Evolutionary conservation across 1,139 yeast species (phyloP).

Genomic region (Oligophagozyma castellii): DNA sequence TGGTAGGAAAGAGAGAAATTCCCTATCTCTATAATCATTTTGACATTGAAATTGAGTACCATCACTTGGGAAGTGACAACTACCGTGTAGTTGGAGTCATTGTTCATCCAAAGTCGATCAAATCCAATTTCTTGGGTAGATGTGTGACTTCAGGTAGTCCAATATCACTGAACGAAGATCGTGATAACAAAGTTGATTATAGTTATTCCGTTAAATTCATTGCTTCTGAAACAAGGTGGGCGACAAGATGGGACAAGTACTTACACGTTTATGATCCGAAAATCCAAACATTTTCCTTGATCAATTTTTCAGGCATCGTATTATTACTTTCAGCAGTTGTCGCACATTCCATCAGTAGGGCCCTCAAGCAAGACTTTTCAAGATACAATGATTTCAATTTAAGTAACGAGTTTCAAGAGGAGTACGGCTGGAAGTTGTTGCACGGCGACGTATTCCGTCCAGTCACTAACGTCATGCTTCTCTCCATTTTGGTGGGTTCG

Average conservation of each 20-base stretch:
- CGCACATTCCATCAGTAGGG: conserved; percentile 65
- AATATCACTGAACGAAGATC: conserved; percentile 30
- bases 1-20: conserved; percentile 10
- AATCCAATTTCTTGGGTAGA: conserved; percentile 28
- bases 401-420: conserved; percentile 82
- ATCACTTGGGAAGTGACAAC: conserved; percentile 50
- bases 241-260: conserved; percentile 97
- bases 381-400: conserved; percentile 81
- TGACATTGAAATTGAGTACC: conserved; percentile 69
- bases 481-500: conserved; percentile 75
- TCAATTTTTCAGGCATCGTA: conserved; percentile 75
- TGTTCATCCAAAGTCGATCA: conserved; percentile 56
- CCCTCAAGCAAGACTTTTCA: conserved; percentile 73
- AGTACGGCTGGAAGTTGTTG: conserved; percentile 92
- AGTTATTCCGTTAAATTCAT: conserved; percentile 55
- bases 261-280: conserved; percentile 83
- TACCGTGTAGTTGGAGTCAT: conserved; percentile 86
- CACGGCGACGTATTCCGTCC: conserved; percentile 93
- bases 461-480: conserved; percentile 55
- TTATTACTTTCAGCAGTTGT: conserved; percentile 64
- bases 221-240: conserved; percentile 74
- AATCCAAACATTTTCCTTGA: conserved; percentile 88
- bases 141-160: conserved; percentile 29
- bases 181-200: conserved; percentile 35
- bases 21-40: conserved; percentile 69